Evolutionary conservation across 768 basidiomycete species (phyloP).

Genomic region (Leucosporidium scottii): DNA sequence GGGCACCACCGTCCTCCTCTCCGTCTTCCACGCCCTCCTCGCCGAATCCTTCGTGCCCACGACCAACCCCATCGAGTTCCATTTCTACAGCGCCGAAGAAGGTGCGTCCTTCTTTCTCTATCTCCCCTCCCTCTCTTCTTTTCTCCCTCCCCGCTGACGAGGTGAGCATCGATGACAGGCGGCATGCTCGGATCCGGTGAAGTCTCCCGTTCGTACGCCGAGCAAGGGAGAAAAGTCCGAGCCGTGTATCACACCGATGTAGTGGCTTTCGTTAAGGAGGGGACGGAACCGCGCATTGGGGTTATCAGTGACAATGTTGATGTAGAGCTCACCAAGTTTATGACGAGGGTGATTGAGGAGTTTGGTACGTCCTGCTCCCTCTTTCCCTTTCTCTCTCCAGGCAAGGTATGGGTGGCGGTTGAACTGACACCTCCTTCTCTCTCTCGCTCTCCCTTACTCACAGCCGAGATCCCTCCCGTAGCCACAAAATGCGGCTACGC

Average conservation of each 20-base stretch:
- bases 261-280: slow-evolving; percentile 40
- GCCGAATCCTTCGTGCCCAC: slow-evolving; percentile 39
- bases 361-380: not conserved
- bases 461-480: slow-evolving; percentile 32
- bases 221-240: not conserved
- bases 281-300: slow-evolving; percentile 35
- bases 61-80: slow-evolving; percentile 43
- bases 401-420: too few relatives aligned
- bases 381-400: not conserved
- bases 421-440: too few relatives aligned
- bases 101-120: slow-evolving; percentile 38
- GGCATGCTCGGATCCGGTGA: not conserved
- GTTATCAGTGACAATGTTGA: slow-evolving; percentile 37
- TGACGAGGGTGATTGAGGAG: slow-evolving; percentile 32
- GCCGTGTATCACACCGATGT: slow-evolving; percentile 36
- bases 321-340: slow-evolving; percentile 30
- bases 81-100: slow-evolving; percentile 46
- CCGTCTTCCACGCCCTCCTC: slow-evolving; percentile 41
- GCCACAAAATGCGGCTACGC: slow-evolving; percentile 37
- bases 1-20: slow-evolving; percentile 42
- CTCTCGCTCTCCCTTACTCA: too few relatives aligned
- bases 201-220: not conserved
- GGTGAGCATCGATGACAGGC: not conserved
- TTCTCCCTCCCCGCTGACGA: too few relatives aligned
- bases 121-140: slow-evolving; percentile 1